Base-by-base conservation (phyloP, 805 yeast genomes). In the Wickerhamiella sorbophila region DNA sequence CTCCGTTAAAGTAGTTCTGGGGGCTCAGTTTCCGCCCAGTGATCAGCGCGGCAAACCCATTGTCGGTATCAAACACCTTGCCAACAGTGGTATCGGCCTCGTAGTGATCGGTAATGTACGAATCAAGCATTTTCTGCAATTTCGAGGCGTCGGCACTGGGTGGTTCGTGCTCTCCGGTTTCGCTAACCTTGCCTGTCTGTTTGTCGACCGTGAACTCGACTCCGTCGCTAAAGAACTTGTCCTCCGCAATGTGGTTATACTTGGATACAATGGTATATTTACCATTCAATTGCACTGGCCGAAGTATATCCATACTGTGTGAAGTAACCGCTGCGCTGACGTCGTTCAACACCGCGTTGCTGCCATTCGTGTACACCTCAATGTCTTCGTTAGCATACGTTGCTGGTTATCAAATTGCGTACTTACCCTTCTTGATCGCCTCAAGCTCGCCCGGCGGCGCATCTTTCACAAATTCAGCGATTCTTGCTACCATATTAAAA, bases 1-100 rank as follows among this genome's bases (percentile, higher is more conserved):
- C 73, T 5, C 97, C 97, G 52, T 85, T 85, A 73, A 87, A 83
- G 63, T 68, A 86, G 64, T 88, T 88, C 32, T 71, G 68, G 36
- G 81, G 75, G 58, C 79, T 84, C 50, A 75, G 66, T 59, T 75
- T 77, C 50, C 75, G 78, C 41, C 88, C 93, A 37, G 79, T 69
- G 20, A 86, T 67, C 5, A 81, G 66, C 5, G 86, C 52, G 9
- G 60, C 65, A 17, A 55, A 43, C n/a, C 53, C 52, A 38, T 51
- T 57, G 3, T 53, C 48, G 33, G 44, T 53, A 15, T 69, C 64
- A 47, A 65, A 69, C 5, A 72, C 67, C 5, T 69, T 73, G 38
- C 58, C 52, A 0, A 69, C 63, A 5, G 66, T 49, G 10, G 39
- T 39, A 21, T 75, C 66, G 4, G 78, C 72, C 1, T 88, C 84